These are phyloP conservation scores for Suhomyces emberorum DNA, from an alignment of 805 yeast genomes.

Conservation along the genomic window DNA sequence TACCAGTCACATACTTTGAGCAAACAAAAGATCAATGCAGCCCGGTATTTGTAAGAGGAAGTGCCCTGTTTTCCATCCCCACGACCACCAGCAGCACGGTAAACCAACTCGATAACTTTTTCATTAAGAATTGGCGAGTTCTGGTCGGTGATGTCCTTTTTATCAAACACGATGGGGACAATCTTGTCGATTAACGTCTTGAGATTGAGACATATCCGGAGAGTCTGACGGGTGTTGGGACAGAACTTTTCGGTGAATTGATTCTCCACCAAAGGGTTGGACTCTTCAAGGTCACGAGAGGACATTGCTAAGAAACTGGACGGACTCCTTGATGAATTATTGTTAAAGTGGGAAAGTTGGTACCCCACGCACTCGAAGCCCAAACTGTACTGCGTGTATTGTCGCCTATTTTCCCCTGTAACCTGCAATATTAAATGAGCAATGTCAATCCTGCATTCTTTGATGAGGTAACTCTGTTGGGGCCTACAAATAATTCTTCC, in stretches of 20 bases:
- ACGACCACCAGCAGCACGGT: conserved; percentile 77
- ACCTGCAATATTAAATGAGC: too few relatives aligned
- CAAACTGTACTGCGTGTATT: too few relatives aligned
- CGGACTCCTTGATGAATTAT: too few relatives aligned
- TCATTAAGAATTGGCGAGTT: conserved; percentile 59
- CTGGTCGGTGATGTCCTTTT: conserved; percentile 46
- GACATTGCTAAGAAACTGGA: too few relatives aligned
- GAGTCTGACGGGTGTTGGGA: conserved; percentile 65
- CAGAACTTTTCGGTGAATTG: conserved; percentile 17
- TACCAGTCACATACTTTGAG: conserved; percentile 82
- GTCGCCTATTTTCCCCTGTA: too few relatives aligned
- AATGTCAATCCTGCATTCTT: too few relatives aligned
- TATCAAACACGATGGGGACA: conserved; percentile 62
- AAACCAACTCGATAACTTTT: conserved; percentile 56
- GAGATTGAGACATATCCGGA: conserved; percentile 68
- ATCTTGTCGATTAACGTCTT: conserved; percentile 69
- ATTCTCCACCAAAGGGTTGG: background rate
- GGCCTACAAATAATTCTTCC: too few relatives aligned
- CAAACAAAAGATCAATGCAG: conserved; percentile 65
- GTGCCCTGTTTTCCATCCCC: conserved; percentile 56
- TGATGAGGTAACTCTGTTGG: too few relatives aligned
- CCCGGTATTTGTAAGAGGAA: conserved; percentile 59
- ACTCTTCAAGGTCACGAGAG: background rate
- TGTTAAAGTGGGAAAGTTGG: too few relatives aligned
- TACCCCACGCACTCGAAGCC: too few relatives aligned